Percentiles rank a stretch among this genome's conserved stretches.
Conservation (phyloP, 208 protist genomes). For the Sergeia podlipaevii region DNA sequence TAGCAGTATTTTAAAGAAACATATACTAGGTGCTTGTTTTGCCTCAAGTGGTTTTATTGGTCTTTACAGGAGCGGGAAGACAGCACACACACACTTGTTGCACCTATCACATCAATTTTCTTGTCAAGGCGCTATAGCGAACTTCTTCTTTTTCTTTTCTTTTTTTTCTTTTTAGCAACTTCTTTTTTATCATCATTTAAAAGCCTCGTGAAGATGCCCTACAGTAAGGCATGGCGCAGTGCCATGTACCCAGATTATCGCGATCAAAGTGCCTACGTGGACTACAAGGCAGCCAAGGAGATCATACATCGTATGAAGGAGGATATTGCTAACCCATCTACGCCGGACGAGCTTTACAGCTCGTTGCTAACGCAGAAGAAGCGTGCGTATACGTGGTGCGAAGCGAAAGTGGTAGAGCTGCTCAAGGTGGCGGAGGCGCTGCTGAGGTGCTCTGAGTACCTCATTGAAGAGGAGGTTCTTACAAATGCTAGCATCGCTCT, state of each 20-base stretch:
- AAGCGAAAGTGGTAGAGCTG: conserved; percentile 63
- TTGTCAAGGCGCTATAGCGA: neutral
- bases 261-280: conserved; percentile 74
- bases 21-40: neutral
- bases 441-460: conserved; percentile 43
- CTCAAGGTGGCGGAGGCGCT: conserved; percentile 52
- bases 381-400: conserved; percentile 67
- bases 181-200: neutral
- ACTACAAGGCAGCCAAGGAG: conserved; percentile 86
- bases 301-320: conserved; percentile 88
- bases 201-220: conserved; percentile 45
- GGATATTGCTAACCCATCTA: conserved; percentile 77
- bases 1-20: neutral
- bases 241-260: conserved; percentile 85
- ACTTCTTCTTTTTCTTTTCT: neutral
- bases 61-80: too few species aligned
- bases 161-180: conserved; percentile 7
- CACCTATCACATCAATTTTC: conserved; percentile 1
- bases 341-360: conserved; percentile 72
- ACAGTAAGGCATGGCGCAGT: conserved; percentile 80
- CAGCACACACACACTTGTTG: too few species aligned
- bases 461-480: conserved; percentile 44
- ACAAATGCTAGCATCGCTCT: conserved; percentile 40
- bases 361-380: conserved; percentile 68
- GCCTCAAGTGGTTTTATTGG: conserved; percentile 5